Percentiles rank a stretch among this genome's conserved stretches.
These are phyloP conservation scores for Vigna trinervia DNA, from an alignment of 306 rosid genomes.

Conservation along the genomic window DNA sequence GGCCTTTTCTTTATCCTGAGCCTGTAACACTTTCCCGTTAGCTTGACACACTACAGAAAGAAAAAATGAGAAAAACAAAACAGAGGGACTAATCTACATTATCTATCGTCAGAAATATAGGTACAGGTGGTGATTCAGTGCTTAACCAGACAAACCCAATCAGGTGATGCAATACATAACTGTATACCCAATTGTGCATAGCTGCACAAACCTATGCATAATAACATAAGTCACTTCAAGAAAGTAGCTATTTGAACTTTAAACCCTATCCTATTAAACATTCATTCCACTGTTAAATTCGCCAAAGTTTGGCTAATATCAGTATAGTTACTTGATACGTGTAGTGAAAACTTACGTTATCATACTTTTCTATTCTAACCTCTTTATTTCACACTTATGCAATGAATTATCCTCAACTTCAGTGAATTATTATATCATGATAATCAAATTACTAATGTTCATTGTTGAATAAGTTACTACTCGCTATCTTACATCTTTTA, in stretches of 20 bases:
- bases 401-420: no score
- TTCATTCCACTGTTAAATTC: constrained; percentile 1
- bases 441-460: no score
- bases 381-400: no score
- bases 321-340: neutral
- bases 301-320: constrained; percentile 13
- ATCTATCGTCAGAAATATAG: constrained; percentile 27
- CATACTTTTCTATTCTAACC: no score
- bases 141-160: constrained; percentile 30
- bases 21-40: constrained; percentile 60
- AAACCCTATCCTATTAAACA: constrained; percentile 15
- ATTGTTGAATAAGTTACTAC: no score
- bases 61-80: constrained; percentile 16
- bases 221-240: constrained; percentile 19
- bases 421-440: no score
- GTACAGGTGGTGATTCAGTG: neutral
- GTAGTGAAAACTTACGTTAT: no score
- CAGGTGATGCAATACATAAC: constrained; percentile 26
- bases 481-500: no score
- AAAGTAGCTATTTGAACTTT: constrained; percentile 32
- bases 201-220: constrained; percentile 28
- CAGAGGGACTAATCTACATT: constrained; percentile 15
- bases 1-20: constrained; percentile 90
- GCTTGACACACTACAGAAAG: constrained; percentile 28
- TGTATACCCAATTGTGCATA: constrained; percentile 13